These are phyloP conservation scores for Viola pubescens DNA, from an alignment of 441 rosid species.

Conservation along the genomic window DNA sequence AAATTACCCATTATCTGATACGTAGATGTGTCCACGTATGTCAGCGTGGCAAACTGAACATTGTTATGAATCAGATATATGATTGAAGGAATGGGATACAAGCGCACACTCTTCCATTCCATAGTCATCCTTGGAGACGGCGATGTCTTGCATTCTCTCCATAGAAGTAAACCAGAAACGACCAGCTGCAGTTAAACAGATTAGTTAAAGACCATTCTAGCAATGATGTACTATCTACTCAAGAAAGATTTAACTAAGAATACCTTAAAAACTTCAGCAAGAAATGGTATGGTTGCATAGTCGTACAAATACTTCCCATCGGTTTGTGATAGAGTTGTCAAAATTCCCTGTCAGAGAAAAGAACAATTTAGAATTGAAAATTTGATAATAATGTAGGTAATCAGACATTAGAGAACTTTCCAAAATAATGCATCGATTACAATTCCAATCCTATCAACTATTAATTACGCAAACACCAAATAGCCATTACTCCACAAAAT, in stretches of 20 bases:
- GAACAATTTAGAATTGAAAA: background rate
- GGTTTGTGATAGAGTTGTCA: slow-evolving; percentile 69
- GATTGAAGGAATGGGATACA: slow-evolving; percentile 63
- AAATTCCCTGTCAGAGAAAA: slow-evolving; percentile 39
- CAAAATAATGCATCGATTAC: no score
- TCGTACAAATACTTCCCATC: slow-evolving; percentile 65
- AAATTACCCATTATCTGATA: slow-evolving; percentile 83
- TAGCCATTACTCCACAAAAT: no score
- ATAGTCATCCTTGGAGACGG: slow-evolving; percentile 52
- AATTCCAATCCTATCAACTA: no score
- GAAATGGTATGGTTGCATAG: slow-evolving; percentile 69
- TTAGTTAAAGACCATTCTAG: no score
- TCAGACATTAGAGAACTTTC: no score
- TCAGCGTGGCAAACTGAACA: slow-evolving; percentile 71
- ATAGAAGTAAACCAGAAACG: slow-evolving; percentile 52
- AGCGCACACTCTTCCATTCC: slow-evolving; percentile 63
- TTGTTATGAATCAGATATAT: slow-evolving; percentile 70
- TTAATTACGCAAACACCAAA: no score
- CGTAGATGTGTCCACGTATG: slow-evolving; percentile 67
- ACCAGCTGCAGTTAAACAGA: slow-evolving; percentile 35
- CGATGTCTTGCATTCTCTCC: slow-evolving; percentile 39
- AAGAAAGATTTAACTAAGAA: no score
- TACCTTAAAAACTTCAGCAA: slow-evolving; percentile 65
- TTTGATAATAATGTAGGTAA: no score
- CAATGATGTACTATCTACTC: no score